Evolutionary conservation across 768 basidiomycete genomes (phyloP).

Genomic region (Hericium coralloides): DNA sequence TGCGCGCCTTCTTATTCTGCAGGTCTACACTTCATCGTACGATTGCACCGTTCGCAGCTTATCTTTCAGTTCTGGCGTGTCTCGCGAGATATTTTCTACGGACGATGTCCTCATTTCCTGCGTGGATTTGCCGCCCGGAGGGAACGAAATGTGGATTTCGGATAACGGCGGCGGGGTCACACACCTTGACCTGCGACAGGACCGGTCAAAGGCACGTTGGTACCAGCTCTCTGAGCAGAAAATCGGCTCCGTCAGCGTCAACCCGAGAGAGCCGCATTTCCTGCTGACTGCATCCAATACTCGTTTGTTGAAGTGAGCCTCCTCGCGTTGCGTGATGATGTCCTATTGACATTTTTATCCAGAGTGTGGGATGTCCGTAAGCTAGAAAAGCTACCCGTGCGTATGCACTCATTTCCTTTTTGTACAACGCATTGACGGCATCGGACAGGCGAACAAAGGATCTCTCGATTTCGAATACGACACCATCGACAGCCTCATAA

Average conservation of each 20-base stretch:
- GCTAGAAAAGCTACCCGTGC: conserved; percentile 33
- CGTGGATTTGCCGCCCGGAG: conserved; percentile 57
- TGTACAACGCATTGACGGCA: conserved; percentile 10
- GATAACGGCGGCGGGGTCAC: conserved; percentile 64
- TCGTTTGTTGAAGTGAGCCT: conserved; percentile 54
- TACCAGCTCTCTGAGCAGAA: conserved; percentile 64
- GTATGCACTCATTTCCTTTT: conserved; percentile 14
- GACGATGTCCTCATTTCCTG: conserved; percentile 58
- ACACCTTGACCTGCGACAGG: conserved; percentile 67
- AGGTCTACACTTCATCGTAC: conserved; percentile 80
- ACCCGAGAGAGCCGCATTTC: conserved; percentile 57
- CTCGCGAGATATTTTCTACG: conserved; percentile 57
- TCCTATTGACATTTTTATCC: not conserved
- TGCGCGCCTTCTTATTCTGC: not conserved
- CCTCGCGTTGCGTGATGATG: not conserved
- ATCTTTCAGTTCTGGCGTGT: conserved; percentile 65
- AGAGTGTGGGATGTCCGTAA: conserved; percentile 82
- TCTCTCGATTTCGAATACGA: conserved; percentile 30
- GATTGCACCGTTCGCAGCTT: conserved; percentile 70
- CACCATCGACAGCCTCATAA: conserved; percentile 37
- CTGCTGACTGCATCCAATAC: conserved; percentile 73
- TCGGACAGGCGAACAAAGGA: conserved; percentile 13
- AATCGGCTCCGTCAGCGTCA: conserved; percentile 73
- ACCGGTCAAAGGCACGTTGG: conserved; percentile 42
- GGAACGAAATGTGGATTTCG: conserved; percentile 81